Base-by-base conservation (phyloP, 83 land plant species). In the Picea abies region DNA sequence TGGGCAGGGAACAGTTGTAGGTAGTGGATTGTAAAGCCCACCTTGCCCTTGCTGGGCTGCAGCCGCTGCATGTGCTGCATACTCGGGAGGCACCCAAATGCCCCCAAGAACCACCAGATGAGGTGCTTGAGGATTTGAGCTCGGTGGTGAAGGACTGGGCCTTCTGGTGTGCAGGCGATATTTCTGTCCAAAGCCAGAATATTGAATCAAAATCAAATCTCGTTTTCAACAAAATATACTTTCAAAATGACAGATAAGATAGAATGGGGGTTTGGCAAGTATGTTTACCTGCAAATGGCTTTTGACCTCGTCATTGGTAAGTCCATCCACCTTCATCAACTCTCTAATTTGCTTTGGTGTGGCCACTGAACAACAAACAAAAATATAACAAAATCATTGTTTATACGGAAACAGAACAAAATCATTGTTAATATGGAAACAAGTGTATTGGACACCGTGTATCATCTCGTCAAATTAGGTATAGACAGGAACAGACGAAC, bases 221-320 rank as follows among this genome's bases (percentile, higher is more conserved):
- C 22, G 3, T 37, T n/a, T 16, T 35, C 11, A 32, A 16, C 35
- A 76, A 62, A 52, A 19, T 25, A 35, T 25, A 35, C 20, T 37
- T 68, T 68, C 32, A 77, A 60, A 78, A 66, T 35, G 69, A 49
- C 58, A 49, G 80, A 66, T 76, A 82, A 61, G 67, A 75, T 79
- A 78, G 56, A 78, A 37, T n/a, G 69, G 79, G 82, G 17, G 25
- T 41, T 23, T 49, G 60, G 41, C 26, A 11, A 17, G 17, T 20
- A 8, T 41, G 79, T 20, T 22, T 66, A 93, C 97, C 96, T 94
- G 97, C 69, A 94, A 75, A 83, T 94, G 97, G 87, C 96, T 94
- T 89, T 94, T 94, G 68, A 94, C 96, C 85, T 94, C 96, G 80
- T 94, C 96, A 85, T 94, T 94, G 73, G 96, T 94, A 81, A 94